Percentiles rank a stretch among this genome's conserved stretches.
Conservation (phyloP, 768 basidiomycete genomes). For the Lanmaoa pseudosensibilis region DNA sequence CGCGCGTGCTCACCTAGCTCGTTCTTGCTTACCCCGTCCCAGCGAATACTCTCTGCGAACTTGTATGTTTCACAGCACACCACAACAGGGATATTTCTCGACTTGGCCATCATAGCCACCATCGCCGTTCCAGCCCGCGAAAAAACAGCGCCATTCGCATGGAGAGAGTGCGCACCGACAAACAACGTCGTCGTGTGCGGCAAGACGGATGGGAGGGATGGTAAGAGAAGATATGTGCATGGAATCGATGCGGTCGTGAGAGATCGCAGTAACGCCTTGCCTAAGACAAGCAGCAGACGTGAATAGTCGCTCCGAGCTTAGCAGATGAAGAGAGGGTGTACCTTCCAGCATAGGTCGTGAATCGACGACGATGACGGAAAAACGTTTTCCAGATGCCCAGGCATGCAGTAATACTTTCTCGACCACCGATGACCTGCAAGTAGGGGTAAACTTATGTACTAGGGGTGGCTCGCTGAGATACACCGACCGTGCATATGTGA, state of each 20-base stretch:
- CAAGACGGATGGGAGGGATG: conserved; percentile 78
- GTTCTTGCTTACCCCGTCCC: conserved; percentile 95
- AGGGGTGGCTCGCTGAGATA: not conserved
- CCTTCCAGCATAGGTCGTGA: conserved; percentile 95
- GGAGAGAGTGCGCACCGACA: conserved; percentile 91
- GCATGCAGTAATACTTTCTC: conserved; percentile 85
- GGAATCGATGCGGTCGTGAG: conserved; percentile 70
- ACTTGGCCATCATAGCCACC: conserved; percentile 95
- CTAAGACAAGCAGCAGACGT: conserved; percentile 38
- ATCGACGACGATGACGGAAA: conserved; percentile 92
- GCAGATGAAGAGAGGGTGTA: conserved; percentile 19
- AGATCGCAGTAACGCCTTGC: conserved; percentile 72
- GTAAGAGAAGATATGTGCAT: conserved; percentile 89
- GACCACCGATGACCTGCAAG: conserved; percentile 83
- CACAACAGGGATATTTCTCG: conserved; percentile 86
- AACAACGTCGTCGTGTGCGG: conserved; percentile 82
- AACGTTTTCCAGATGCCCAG: conserved; percentile 67
- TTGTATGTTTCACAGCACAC: conserved; percentile 99
- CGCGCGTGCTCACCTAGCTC: conserved; percentile 69
- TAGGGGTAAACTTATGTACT: conserved; percentile 1
- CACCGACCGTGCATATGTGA: conserved; percentile 86
- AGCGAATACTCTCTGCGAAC: conserved; percentile 87
- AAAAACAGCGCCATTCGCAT: conserved; percentile 92
- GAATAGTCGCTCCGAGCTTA: not conserved
- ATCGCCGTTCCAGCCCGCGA: conserved; percentile 93